phyloP scores from a whole-genome alignment of 176 grass and related monocot genomes.

The Phyllostachys edulis region DNA sequence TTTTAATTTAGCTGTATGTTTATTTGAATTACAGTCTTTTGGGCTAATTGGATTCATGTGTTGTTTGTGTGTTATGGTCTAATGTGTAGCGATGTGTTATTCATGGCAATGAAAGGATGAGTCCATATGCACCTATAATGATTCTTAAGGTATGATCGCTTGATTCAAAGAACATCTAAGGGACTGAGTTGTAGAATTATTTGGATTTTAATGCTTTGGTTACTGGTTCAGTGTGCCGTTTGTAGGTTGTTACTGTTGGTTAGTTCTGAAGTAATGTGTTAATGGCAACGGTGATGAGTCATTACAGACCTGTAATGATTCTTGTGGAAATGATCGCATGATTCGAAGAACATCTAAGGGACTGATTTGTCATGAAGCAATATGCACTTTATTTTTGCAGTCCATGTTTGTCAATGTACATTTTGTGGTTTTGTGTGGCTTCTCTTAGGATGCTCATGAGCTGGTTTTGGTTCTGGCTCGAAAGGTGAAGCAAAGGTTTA shows the following conservation, averaged over 20 bases:
- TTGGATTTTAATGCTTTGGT: too few species aligned
- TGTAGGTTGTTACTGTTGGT: background rate
- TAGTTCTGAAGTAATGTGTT: background rate
- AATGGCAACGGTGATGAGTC: conserved; percentile 26
- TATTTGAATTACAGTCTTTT: too few species aligned
- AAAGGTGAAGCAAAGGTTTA: conserved; percentile 48
- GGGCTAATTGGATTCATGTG: too few species aligned
- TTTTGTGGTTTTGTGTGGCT: conserved; percentile 12
- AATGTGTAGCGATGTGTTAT: too few species aligned
- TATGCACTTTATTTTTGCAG: background rate
- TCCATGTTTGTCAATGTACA: background rate
- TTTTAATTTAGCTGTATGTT: too few species aligned
- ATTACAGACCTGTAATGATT: too few species aligned
- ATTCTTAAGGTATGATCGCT: too few species aligned
- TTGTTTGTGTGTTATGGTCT: too few species aligned
- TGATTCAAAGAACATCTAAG: too few species aligned
- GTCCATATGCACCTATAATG: too few species aligned
- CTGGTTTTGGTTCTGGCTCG: conserved; percentile 19
- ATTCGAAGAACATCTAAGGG: conserved; percentile 74
- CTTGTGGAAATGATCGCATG: conserved; percentile 60
- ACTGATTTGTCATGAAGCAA: conserved; percentile 33
- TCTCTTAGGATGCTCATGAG: conserved; percentile 36
- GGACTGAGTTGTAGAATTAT: too few species aligned
- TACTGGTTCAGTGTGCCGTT: background rate
- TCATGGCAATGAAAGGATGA: too few species aligned